These are phyloP conservation scores for Medicago truncatula DNA, from an alignment of 306 rosid genomes.

Conservation along the genomic window DNA sequence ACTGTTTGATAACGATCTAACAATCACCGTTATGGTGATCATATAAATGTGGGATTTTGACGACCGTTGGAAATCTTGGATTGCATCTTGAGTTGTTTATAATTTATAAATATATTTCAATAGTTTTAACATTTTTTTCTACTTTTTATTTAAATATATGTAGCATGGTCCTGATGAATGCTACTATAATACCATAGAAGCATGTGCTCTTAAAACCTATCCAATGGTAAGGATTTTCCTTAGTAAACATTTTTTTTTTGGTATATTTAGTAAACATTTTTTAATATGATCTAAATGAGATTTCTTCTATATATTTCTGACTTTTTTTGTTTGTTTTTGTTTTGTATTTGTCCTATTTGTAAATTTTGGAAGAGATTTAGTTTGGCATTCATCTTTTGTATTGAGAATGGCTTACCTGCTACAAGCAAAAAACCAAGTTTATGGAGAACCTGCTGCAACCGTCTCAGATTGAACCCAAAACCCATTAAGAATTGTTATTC, in stretches of 20 bases:
- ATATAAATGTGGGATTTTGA: too few relatives aligned
- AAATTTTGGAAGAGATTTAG: background rate
- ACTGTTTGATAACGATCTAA: too few relatives aligned
- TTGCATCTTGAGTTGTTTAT: background rate
- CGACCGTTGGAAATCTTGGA: too few relatives aligned
- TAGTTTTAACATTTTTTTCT: background rate
- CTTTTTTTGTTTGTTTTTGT: too few relatives aligned
- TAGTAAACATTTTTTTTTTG: background rate
- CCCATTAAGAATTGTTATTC: background rate
- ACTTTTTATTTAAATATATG: background rate
- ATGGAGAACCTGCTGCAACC: background rate
- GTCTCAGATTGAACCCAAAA: background rate
- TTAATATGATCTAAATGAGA: background rate
- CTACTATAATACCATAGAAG: background rate
- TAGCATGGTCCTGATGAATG: slow-evolving; percentile 27
- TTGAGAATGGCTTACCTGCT: background rate
- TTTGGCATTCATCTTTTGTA: background rate
- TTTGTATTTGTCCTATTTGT: background rate
- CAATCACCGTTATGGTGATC: too few relatives aligned
- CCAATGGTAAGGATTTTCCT: background rate
- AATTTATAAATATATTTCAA: background rate
- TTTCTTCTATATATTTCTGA: background rate
- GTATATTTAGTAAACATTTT: background rate
- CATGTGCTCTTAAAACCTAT: slow-evolving; percentile 16
- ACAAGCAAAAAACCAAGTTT: background rate